A percentile compares a stretch with the other conserved stretches of the same genome.
phyloP scores from a whole-genome alignment of 2,329 filamentous ascomycete genomes.

The Basipetospora sp. region DNA sequence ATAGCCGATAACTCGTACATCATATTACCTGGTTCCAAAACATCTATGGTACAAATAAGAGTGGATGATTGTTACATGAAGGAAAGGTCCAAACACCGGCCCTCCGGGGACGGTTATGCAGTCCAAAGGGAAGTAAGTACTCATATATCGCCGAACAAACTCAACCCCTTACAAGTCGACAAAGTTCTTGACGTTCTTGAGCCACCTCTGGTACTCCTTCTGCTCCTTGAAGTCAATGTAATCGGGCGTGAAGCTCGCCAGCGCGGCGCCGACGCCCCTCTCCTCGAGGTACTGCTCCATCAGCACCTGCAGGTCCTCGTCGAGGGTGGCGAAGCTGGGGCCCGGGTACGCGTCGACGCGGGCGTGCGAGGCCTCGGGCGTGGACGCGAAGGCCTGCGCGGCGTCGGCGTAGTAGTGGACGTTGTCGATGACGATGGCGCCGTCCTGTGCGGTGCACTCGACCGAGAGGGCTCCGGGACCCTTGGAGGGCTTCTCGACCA shows the following conservation, averaged over 20 bases:
- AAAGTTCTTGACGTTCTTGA: conserved; percentile 75
- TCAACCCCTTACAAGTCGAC: conserved; percentile 45
- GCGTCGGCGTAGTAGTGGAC: conserved; percentile 74
- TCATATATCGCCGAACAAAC: no score
- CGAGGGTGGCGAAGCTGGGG: conserved; percentile 82
- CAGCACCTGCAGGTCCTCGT: conserved; percentile 85
- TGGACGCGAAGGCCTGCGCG: conserved; percentile 60
- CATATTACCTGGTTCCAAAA: no score
- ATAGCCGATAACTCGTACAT: no score
- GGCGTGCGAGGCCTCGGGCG: conserved; percentile 61
- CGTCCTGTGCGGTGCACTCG: conserved; percentile 74
- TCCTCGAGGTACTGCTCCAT: conserved; percentile 91
- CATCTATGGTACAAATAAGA: no score
- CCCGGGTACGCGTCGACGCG: conserved; percentile 73
- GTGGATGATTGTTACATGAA: no score
- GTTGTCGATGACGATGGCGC: conserved; percentile 75
- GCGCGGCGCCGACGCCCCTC: conserved; percentile 71
- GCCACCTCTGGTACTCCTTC: conserved; percentile 85
- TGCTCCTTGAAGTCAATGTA: conserved; percentile 99
- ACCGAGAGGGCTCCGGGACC: conserved; percentile 61
- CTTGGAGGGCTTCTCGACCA: conserved; percentile 73
- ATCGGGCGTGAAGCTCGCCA: conserved; percentile 84
- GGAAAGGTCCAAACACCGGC: no score
- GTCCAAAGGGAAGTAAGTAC: no score
- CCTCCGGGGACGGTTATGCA: no score